Base-by-base conservation (phyloP, 2,329 filamentous ascomycete species). In the Phyllosticta citribraziliensis region DNA sequence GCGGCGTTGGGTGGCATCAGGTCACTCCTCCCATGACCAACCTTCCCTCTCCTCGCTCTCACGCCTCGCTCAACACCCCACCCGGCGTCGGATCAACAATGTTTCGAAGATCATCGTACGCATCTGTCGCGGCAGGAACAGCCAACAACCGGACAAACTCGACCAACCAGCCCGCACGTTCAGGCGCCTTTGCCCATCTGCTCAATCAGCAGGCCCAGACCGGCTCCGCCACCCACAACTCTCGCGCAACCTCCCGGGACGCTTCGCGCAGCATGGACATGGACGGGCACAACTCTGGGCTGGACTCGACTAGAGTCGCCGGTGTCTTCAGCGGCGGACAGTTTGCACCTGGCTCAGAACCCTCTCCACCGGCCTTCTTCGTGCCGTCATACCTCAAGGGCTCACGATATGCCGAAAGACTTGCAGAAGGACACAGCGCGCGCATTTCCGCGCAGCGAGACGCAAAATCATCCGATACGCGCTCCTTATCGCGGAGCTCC, bases 331-430 rank as follows among this genome's bases (percentile, higher is more conserved):
- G 52, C 66, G 69, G 70, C 58, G 68, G 67, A 6, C 63, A 69
- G 33, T 67, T 67, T 19, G 67, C 64, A 12, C 58, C 63, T 14
- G 61, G 64, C 22, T 67, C 69, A 20, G 70, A 73, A 50, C 63
- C 58, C 27, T 56, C 65, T 66, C 71, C 65, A 72, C 79, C 62
- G 68, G 74, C 62, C 5, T 93, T 93, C 78, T 91, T 96, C 73
- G 82, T 87, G 11, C 93, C 93, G 0, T 91, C 90, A 5, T 97
- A 97, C 74, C 82, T 97, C 53, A 80, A 81, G 66, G 84, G 84
- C 50, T 93, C 91, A 14, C 84, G 85, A 68, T 92, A 96, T 73
- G 84, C 93, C 58, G 83, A 88, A 67, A 86, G 84, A 71, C 80
- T 97, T 55, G 84, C 88, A 67, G 85, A 89, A 64, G 84, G 82